Evolutionary conservation across 805 yeast species (phyloP).

Genomic region (Saccharomycopsis sp.): DNA sequence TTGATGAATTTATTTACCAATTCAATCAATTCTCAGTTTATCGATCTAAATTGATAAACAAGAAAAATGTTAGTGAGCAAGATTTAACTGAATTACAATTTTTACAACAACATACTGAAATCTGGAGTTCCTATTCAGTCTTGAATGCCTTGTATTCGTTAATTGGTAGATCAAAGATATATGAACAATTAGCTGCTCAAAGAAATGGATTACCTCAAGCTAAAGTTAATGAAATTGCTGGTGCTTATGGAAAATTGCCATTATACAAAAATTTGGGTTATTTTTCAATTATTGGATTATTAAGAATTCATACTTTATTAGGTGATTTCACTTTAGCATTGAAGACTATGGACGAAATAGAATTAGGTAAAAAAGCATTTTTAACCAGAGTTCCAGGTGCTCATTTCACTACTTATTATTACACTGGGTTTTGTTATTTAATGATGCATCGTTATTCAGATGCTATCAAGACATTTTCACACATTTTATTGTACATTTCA

Average conservation of each 20-base stretch:
- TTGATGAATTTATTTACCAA: conserved; percentile 47
- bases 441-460: conserved; percentile 45
- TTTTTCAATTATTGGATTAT: conserved; percentile 40
- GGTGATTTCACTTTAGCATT: conserved; percentile 45
- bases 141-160: conserved; percentile 43
- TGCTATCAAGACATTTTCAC: conserved; percentile 42
- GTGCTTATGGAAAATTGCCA: conserved; percentile 37
- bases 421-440: conserved; percentile 44
- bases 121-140: conserved; percentile 42
- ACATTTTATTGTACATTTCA: conserved; percentile 39
- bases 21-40: conserved; percentile 39
- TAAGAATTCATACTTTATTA: conserved; percentile 42
- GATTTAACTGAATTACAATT: conserved; percentile 30
- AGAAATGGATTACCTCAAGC: conserved; percentile 20
- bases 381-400: conserved; percentile 42
- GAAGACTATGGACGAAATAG: conserved; percentile 41
- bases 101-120: conserved; percentile 34
- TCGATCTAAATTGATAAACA: conserved; percentile 32
- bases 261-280: conserved; percentile 42
- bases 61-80: conserved; percentile 25
- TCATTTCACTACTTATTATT: conserved; percentile 45
- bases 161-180: conserved; percentile 34
- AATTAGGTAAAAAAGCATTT: conserved; percentile 40
- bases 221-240: conserved; percentile 30
- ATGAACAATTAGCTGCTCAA: conserved; percentile 34